These are phyloP conservation scores for Cicer pinnatifidum DNA, from an alignment of 306 rosid species.

Conservation along the genomic window DNA sequence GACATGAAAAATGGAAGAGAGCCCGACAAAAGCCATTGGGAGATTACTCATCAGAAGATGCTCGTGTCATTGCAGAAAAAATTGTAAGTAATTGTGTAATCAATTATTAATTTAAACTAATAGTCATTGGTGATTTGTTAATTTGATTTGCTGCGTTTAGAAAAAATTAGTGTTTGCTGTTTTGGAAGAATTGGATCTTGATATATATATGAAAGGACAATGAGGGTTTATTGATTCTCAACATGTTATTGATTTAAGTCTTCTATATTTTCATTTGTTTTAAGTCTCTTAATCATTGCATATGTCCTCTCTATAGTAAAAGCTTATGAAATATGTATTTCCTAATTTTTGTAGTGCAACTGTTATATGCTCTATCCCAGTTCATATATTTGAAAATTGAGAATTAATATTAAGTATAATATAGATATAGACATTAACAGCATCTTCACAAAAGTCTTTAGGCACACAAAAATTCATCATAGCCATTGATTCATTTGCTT, in stretches of 20 bases:
- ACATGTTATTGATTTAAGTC: not conserved
- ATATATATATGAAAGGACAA: too few relatives aligned
- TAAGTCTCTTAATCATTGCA: not conserved
- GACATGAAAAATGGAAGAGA: too few relatives aligned
- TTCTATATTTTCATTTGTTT: too few relatives aligned
- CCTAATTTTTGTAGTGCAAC: not conserved
- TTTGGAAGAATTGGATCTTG: too few relatives aligned
- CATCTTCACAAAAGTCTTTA: not conserved
- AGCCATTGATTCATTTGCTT: conserved; percentile 50
- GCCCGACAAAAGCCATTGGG: too few relatives aligned
- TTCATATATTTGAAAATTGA: not conserved
- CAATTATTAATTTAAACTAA: too few relatives aligned
- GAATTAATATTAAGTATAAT: conserved; percentile 16
- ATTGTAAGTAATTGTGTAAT: too few relatives aligned
- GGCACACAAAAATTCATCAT: conserved; percentile 36
- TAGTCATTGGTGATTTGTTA: too few relatives aligned
- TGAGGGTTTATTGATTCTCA: conserved; percentile 19
- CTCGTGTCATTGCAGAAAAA: too few relatives aligned
- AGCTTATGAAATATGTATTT: not conserved
- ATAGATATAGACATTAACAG: not conserved
- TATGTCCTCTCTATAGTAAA: conserved; percentile 8
- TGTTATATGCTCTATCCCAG: not conserved
- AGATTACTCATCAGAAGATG: too few relatives aligned
- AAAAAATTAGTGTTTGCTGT: too few relatives aligned
- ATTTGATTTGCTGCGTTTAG: too few relatives aligned